Evolutionary conservation across 2,329 filamentous ascomycete genomes (phyloP), one percentile per base, ranked within the genome.

Genomic region (Podosphaera fusca): DNA sequence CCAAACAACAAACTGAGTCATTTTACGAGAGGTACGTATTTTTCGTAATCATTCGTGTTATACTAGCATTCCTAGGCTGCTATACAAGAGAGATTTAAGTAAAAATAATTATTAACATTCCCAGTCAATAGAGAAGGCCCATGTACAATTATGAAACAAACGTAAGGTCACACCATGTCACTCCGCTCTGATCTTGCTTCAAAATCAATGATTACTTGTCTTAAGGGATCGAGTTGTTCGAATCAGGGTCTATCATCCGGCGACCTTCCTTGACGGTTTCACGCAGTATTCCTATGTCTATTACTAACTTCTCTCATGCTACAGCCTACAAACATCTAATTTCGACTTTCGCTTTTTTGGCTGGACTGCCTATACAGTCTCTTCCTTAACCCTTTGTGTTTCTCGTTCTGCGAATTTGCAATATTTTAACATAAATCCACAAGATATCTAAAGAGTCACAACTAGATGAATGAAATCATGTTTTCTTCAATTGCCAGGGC

Each of bases 401-500:
- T 42, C 38, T 42, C 38, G 21, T 21, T 21, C 21, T 21, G 21
- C 21, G 21, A 21, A 21, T 21, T 21, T 21, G 21, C 21, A 21
- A 21, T 21, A 21, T 21, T 21, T 42, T 42, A 7, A 6, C 38
- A 42, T 8, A 45, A 52, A 56, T 42, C 12, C 34, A 33, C 50
- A 35, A 38, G 9, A 52, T 47, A 50, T 14, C 52, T 14, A 5
- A 50, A 31, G 47, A 30, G 3, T 34, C 7, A 9, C 30, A 3
- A 12, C 46, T 7, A 21, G n/a, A 50, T 7, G n/a, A 21, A 12
- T 2, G 30, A 21, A 50, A 4, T 29, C 8, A 34, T 14, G 33
- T 60, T 74, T 65, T 70, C 71, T 57, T 69, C 71, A 53, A 63
- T 69, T 59, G 66, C 66, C 55, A 66, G 64, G 57, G 63, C 69